Evolutionary conservation across 768 basidiomycete species (phyloP), one percentile per base, ranked within the genome.

Genomic region (Suillus discolor): DNA sequence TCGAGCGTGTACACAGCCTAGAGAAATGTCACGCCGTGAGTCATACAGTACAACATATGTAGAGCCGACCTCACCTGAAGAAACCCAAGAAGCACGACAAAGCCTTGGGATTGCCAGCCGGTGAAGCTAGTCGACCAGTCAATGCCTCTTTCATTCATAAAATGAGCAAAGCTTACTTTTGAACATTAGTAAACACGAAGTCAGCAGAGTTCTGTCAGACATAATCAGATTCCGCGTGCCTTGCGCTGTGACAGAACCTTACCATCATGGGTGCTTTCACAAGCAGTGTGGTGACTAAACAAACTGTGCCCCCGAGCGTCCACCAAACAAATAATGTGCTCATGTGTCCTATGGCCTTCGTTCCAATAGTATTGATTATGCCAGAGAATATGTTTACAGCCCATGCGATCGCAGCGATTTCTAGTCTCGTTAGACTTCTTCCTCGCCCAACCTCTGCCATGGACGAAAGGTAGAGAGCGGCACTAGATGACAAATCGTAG

Each of bases 1-100:
- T 86, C 86, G 34, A 87, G 79, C 2, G 86, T 86, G 68, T 87
- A 87, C 15, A 87, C 86, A 7, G 85, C 84, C 81, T 83, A 34
- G 2, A 42, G 20, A 20, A 20, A n/a, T 5, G 6, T 55, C 12
- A 3, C 6, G 12, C 20, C 6, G 54, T 60, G 25, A 31, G 59
- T 20, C 18, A 42, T 18, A 28, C 1, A 12, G 25, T 31, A 42
- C 18, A 42, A 42, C 18, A 60, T 12, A 18, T 41, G 6, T 13
- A 42, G 11, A 13, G 28, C 12, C 12, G 3, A 60, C 13, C 57
- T 31, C 16, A 75, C 82, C 72, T 84, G 84, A 4, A 85, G 80
- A 70, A 87, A 87, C 11, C 86, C 86, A 15, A 87, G 78, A 31
- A 87, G 80, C 55, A 86, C 83, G 34, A 87, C 86, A 67, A 88